A percentile compares a stretch with the other conserved stretches of the same genome.
These are phyloP conservation scores for Elongisporangium prolatum DNA, from an alignment of 352 stramenopile species.

Conservation along the genomic window DNA sequence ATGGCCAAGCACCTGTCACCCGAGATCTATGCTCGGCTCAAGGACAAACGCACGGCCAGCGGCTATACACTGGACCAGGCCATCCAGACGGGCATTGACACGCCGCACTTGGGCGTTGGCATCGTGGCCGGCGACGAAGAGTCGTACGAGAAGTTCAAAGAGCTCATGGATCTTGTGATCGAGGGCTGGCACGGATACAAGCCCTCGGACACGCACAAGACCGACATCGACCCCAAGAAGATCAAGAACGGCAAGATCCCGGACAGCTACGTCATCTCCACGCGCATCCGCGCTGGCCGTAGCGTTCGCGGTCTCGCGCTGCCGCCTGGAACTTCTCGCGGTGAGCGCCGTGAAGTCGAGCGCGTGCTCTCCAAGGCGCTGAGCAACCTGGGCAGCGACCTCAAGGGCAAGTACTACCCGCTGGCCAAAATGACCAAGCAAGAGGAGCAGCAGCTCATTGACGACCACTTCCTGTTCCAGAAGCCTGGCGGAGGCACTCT, in stretches of 20 bases:
- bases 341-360: slow-evolving; percentile 64
- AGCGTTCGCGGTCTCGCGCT: slow-evolving; percentile 82
- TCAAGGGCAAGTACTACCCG: slow-evolving; percentile 74
- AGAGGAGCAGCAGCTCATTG: slow-evolving; percentile 83
- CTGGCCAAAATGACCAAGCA: slow-evolving; percentile 83
- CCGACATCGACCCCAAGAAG: slow-evolving; percentile 72
- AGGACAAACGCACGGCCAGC: slow-evolving; percentile 47
- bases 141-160: slow-evolving; percentile 77
- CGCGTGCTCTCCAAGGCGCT: slow-evolving; percentile 70
- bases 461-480: slow-evolving; percentile 87
- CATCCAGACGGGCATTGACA: slow-evolving; percentile 71
- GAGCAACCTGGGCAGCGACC: slow-evolving; percentile 56
- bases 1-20: slow-evolving; percentile 77
- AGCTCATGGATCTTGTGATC: slow-evolving; percentile 76
- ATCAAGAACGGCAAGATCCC: slow-evolving; percentile 43
- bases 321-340: slow-evolving; percentile 65
- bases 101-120: slow-evolving; percentile 65
- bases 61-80: slow-evolving; percentile 83
- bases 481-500: slow-evolving; percentile 79
- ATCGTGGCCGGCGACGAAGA: slow-evolving; percentile 80
- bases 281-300: slow-evolving; percentile 81
- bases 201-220: slow-evolving; percentile 51
- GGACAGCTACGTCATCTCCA: slow-evolving; percentile 86
- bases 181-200: slow-evolving; percentile 79
- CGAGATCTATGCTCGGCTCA: slow-evolving; percentile 68